Evolutionary conservation across 768 basidiomycete genomes (phyloP), one percentile per base, ranked within the genome.

Genomic region (Lactifluus subvellereus): DNA sequence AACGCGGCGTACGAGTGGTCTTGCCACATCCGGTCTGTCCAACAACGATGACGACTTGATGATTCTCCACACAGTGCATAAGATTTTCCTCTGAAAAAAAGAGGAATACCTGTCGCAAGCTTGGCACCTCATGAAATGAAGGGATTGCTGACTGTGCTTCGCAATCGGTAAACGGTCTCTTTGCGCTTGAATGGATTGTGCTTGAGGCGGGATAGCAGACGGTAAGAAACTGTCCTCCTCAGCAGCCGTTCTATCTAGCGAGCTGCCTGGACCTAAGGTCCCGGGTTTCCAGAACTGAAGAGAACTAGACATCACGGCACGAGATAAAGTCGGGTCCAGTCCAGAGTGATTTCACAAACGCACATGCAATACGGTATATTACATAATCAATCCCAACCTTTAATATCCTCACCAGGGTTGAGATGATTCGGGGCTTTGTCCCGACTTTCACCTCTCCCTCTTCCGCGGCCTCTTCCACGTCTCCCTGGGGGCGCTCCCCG

Each of bases 1-100:
- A 33, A 32, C 49, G 35, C 79, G 20, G 51, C 89, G 72, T 67
- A 96, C 94, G 96, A 66, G 96, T 99, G 7, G 94, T 96, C 77
- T 99, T 98, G 51, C 97, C 97, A 62, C 91, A 97, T 3, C 97
- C 97, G 0, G 97, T 98, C 70, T 98, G 91, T 9, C 91, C 96
- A 9, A 96, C 90, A 6, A 98, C 86, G 54, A 98, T 91, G 2
- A 87, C 80, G 9, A 94, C 88, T 4, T 88, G 88, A 71, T 88
- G 82, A 57, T 82, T 85, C 75, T 98, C 96, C 30, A 98, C 75
- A 61, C 87, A 86, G 69, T 91, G 89, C 8, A 98, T 74, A 3
- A 98, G 77, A 64, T 85, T 87, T 50, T 91, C 81, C 56, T 85
- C 93, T 95, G 52, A 22, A 47, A 57, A 14, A 18, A 42, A 55